Evolutionary conservation across 352 stramenopile species (phyloP), one percentile per base, ranked within the genome.

Genomic region (Pythium brassicae): DNA sequence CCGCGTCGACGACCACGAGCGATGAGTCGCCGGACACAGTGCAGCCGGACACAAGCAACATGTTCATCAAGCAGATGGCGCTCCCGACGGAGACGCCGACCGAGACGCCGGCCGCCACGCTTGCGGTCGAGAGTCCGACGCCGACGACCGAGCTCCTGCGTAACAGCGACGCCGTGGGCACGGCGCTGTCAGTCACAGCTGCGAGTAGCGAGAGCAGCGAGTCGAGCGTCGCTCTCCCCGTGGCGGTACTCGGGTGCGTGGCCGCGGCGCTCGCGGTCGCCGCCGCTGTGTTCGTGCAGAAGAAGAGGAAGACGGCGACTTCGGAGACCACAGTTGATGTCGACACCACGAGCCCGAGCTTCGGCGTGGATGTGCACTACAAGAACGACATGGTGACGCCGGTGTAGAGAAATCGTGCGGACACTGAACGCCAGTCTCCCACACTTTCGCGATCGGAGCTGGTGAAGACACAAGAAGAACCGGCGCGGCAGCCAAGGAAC

Each of bases 311-410:
- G 11, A 35, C 43, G 46, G 25, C 22, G 11, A 11, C 32, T 14
- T 9, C 50, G 17, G 35, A 44, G 46, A 34, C 29, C 19, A n/a
- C n/a, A n/a, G 15, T 27, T 6, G 15, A 11, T 8, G 35, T 22
- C 46, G 51, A 45, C 19, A 50, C 57, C 8, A 34, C 34, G 34
- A 48, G 42, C 20, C 51, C 57, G 29, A 58, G 29, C 22, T 26
- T 11, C 22, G 49, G 39, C 22, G 40, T 25, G 17, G 47, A 63
- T 14, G 50, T 63, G 11, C 50, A 58, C 42, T 63, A 63, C 57
- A 63, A 63, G 32, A 63, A 63, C 50, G 50, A 63, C 19, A 63
- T 63, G 57, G 50, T 63, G 22, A 63, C 57, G 2, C 57, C 57
- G 2, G 57, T 63, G 27, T 63, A 63, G 48, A 23, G 20, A 20